Base-by-base conservation (phyloP, 768 basidiomycete genomes). In the Hericium coralloides region DNA sequence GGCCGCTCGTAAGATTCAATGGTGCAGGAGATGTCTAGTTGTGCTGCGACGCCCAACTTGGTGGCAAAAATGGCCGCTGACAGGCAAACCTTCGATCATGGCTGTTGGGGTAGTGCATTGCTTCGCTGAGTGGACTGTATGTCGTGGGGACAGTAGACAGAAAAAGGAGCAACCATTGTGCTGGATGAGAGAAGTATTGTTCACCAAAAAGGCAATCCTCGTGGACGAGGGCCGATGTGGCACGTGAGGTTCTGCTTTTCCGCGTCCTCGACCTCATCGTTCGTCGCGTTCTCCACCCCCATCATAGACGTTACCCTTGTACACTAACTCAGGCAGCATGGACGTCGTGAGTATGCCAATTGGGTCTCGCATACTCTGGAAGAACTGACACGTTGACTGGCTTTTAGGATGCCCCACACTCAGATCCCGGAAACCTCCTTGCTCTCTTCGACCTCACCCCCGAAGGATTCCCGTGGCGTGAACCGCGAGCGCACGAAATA, bases 381-480 rank as follows among this genome's bases (percentile, higher is more conserved):
- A 31, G 0, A 31, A 31, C 10, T 31, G 31, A 31, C 31, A 31
- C 31, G 31, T 31, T 31, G 31, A 9, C 5, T 6, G 12, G 31
- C 31, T 25, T 12, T 20, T 52, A 65, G 60, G 57, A 60, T 49
- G 26, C 39, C 14, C 18, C 54, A 12, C 53, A 52, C 4, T 39
- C 47, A 43, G n/a, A 25, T 22, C 20, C 52, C 49, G 53, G 48
- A 17, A 52, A 59, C 53, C 59, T 65, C 12, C 43, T 63, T 31
- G 18, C 60, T 52, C 58, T 63, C 60, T 89, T 92, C 67, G 81
- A 87, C 64, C 64, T 77, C 56, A 70, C 79, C 6, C 66, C 72
- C 15, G 69, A 71, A 45, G 64, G 68, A 51, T 89, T 89, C 68
- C 74, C 88, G 49, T 90, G 84, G 80, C 74, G 75, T 59, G 70